Evolutionary conservation across 1,284 basidiomycete species (phyloP).

Genomic region (Ustilago cynodontis): DNA sequence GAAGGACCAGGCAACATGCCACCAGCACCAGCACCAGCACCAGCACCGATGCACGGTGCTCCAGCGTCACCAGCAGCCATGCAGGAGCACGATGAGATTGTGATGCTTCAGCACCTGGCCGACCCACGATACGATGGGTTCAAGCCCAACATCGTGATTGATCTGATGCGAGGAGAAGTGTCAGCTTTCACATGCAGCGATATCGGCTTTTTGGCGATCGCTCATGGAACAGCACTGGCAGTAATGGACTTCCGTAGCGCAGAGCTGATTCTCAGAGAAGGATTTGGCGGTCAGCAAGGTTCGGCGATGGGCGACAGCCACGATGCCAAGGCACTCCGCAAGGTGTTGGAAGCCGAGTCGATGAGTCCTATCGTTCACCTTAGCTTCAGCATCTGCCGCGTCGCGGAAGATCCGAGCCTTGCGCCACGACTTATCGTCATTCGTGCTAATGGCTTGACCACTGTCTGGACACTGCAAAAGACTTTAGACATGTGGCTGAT

Average conservation of each 20-base stretch:
- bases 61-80: not conserved
- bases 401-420: slow-evolving; percentile 49
- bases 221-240: slow-evolving; percentile 59
- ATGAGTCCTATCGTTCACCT: slow-evolving; percentile 53
- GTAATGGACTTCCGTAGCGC: slow-evolving; percentile 60
- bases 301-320: slow-evolving; percentile 14
- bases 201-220: slow-evolving; percentile 63
- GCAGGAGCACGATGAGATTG: slow-evolving; percentile 32
- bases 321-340: slow-evolving; percentile 32
- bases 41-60: not conserved
- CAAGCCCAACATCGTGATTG: slow-evolving; percentile 62
- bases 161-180: slow-evolving; percentile 57
- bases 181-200: slow-evolving; percentile 53
- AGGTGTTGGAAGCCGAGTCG: slow-evolving; percentile 55
- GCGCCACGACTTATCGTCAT: slow-evolving; percentile 60
- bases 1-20: not conserved
- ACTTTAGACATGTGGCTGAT: slow-evolving; percentile 59
- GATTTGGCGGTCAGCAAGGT: slow-evolving; percentile 48
- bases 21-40: not conserved
- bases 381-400: slow-evolving; percentile 57
- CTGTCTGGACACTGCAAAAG: slow-evolving; percentile 62
- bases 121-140: slow-evolving; percentile 56
- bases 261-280: slow-evolving; percentile 63
- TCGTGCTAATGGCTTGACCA: slow-evolving; percentile 54
- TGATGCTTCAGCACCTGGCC: slow-evolving; percentile 42